These are phyloP conservation scores for Middelhovenomyces tepae DNA, from an alignment of 805 yeast genomes.

Conservation along the genomic window DNA sequence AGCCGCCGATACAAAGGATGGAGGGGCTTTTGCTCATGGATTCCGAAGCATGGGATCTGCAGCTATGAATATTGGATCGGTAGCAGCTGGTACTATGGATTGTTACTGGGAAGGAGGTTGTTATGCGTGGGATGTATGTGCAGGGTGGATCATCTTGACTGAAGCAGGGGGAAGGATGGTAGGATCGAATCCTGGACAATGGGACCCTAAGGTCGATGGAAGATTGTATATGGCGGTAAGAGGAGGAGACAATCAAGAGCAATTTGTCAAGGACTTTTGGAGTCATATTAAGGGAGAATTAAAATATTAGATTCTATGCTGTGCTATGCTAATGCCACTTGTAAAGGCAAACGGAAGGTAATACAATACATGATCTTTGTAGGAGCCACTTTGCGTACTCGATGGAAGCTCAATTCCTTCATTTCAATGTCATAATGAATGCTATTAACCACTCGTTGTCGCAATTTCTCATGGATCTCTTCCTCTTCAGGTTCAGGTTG, in stretches of 20 bases:
- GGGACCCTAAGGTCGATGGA: conserved; percentile 42
- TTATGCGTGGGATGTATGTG: conserved; percentile 62
- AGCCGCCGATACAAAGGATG: conserved; percentile 31
- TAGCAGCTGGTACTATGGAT: conserved; percentile 51
- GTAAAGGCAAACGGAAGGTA: conserved; percentile 50
- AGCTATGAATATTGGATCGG: conserved; percentile 51
- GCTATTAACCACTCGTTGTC: conserved; percentile 40
- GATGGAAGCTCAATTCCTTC: conserved; percentile 52
- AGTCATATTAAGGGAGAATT: conserved; percentile 38
- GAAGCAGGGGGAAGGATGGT: conserved; percentile 54
- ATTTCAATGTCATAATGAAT: conserved; percentile 39
- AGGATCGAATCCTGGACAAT: conserved; percentile 43
- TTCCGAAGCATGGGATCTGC: conserved; percentile 56
- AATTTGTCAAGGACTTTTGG: conserved; percentile 44
- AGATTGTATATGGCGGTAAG: conserved; percentile 52
- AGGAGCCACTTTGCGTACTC: conserved; percentile 92
- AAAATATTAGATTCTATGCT: conserved; percentile 25
- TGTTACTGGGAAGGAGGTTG: conserved; percentile 68
- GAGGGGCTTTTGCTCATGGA: conserved; percentile 54
- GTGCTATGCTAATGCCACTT: conserved; percentile 28
- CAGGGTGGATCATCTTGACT: conserved; percentile 52
- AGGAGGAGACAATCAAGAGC: conserved; percentile 40
- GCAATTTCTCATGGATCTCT: conserved; percentile 61
- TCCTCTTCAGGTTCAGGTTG: conserved; percentile 64
- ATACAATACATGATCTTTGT: conserved; percentile 95